Evolutionary conservation across 2,329 filamentous ascomycete genomes (phyloP).

Genomic region (Grosmannia huntii): DNA sequence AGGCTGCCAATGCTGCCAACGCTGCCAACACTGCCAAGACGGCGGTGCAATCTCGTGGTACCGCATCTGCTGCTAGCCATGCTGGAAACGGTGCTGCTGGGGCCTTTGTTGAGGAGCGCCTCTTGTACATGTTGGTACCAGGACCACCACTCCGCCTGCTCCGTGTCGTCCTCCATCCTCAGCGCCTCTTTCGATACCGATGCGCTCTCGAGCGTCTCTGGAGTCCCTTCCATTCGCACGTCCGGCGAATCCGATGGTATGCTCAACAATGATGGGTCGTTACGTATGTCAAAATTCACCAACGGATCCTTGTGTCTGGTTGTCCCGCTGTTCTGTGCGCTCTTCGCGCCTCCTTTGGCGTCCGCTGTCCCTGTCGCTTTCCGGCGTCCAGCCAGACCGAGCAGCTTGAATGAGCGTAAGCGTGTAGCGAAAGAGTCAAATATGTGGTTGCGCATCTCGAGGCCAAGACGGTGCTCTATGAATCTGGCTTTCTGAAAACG

Average conservation of each 20-base stretch:
- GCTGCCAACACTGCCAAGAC: constrained; percentile 9
- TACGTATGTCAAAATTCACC: background rate
- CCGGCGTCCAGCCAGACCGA: constrained; percentile 5
- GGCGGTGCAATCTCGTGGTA: background rate
- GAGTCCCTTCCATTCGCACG: background rate
- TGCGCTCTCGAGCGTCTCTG: background rate
- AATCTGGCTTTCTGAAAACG: constrained; percentile 6
- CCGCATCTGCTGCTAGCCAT: background rate
- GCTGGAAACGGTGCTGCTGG: background rate
- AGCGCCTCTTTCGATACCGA: background rate
- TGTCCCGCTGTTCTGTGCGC: background rate
- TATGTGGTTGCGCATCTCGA: constrained; percentile 5
- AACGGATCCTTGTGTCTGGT: background rate
- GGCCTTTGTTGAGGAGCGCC: background rate
- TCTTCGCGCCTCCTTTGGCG: background rate
- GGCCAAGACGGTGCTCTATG: constrained; percentile 9
- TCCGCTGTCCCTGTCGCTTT: background rate
- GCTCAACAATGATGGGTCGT: background rate
- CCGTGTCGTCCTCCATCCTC: background rate
- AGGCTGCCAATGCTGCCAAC: constrained; percentile 13
- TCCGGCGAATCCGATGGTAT: background rate
- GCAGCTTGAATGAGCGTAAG: constrained; percentile 11
- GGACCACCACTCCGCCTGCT: constrained; percentile 11
- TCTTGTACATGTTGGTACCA: constrained; percentile 9
- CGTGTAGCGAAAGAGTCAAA: constrained; percentile 12